phyloP scores from a whole-genome alignment of 495 filamentous ascomycete species.

The Aspergillus cavernicola region DNA sequence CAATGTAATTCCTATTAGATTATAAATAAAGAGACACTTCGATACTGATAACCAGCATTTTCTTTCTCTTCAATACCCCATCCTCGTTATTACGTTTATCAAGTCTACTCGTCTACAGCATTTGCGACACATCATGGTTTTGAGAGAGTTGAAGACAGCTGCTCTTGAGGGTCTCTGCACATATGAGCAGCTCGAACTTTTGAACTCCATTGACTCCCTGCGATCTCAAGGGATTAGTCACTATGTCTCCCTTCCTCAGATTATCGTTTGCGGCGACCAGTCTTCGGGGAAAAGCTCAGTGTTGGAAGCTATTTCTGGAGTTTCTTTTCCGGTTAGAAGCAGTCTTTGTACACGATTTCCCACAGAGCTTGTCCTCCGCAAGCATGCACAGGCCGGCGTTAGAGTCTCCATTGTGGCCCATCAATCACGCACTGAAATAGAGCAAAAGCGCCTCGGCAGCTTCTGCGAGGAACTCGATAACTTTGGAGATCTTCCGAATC shows the following conservation, averaged over 20 bases:
- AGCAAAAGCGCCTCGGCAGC: constrained; percentile 20
- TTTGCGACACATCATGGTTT: too few species aligned
- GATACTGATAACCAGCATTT: too few species aligned
- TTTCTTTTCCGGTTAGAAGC: constrained; percentile 53
- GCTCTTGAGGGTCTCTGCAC: too few species aligned
- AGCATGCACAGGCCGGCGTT: constrained; percentile 25
- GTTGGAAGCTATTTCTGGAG: constrained; percentile 61
- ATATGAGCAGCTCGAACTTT: too few species aligned
- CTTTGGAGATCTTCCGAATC: constrained; percentile 9
- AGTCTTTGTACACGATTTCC: constrained; percentile 56
- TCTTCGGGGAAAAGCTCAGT: constrained; percentile 45
- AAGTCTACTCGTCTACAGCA: too few species aligned
- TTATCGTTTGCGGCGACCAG: constrained; percentile 60
- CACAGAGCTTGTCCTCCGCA: constrained; percentile 54
- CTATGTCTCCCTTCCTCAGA: constrained; percentile 52
- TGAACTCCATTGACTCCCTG: too few species aligned
- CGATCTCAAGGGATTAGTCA: constrained; percentile 53
- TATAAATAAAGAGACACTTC: too few species aligned
- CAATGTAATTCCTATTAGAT: too few species aligned
- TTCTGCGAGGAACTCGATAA: constrained; percentile 35
- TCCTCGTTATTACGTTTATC: too few species aligned
- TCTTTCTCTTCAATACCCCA: too few species aligned
- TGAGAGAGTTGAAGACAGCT: too few species aligned
- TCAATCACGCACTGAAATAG: constrained; percentile 19
- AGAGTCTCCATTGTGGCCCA: constrained; percentile 38